Conservation (phyloP, 1,284 basidiomycete species). For the Pseudozyma hubeiensis region DNA sequence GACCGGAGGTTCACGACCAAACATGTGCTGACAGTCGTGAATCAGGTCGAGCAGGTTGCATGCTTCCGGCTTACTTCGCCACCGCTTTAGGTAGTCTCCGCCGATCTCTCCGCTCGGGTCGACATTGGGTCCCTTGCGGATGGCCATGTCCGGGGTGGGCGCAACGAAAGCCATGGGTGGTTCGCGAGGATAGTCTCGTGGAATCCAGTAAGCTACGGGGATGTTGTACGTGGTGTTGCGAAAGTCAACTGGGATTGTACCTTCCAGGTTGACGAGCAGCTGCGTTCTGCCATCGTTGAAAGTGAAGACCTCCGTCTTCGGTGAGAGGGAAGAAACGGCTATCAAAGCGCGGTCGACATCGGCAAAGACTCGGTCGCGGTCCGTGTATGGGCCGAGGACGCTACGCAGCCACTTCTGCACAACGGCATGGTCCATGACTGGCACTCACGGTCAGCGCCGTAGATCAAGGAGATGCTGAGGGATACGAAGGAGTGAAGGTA, state of each 20-base stretch:
- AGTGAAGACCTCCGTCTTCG: slow-evolving; percentile 93
- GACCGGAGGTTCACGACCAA: slow-evolving; percentile 87
- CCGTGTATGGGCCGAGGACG: slow-evolving; percentile 72
- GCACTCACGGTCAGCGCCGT: slow-evolving; percentile 1
- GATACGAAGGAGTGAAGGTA: not conserved
- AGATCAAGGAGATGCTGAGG: no score
- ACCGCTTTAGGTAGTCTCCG: slow-evolving; percentile 78
- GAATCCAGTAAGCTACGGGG: slow-evolving; percentile 84
- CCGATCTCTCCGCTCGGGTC: slow-evolving; percentile 84
- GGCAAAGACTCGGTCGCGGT: slow-evolving; percentile 74
- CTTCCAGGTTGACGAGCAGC: slow-evolving; percentile 87
- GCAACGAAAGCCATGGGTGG: slow-evolving; percentile 93
- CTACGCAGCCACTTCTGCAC: slow-evolving; percentile 64
- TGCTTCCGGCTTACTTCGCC: slow-evolving; percentile 88
- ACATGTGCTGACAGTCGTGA: slow-evolving; percentile 80
- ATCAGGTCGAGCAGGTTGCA: slow-evolving; percentile 78
- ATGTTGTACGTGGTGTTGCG: slow-evolving; percentile 87
- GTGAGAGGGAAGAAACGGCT: slow-evolving; percentile 77
- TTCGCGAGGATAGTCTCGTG: slow-evolving; percentile 69
- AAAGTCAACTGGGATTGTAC: slow-evolving; percentile 88
- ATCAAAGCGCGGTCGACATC: slow-evolving; percentile 79
- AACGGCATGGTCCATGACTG: slow-evolving; percentile 60
- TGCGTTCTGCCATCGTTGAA: slow-evolving; percentile 94
- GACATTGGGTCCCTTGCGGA: slow-evolving; percentile 80
- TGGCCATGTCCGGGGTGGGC: slow-evolving; percentile 91